Evolutionary conservation across 768 basidiomycete species (phyloP), one percentile per base, ranked within the genome.

Genomic region (Hebeloma cylindrosporum): DNA sequence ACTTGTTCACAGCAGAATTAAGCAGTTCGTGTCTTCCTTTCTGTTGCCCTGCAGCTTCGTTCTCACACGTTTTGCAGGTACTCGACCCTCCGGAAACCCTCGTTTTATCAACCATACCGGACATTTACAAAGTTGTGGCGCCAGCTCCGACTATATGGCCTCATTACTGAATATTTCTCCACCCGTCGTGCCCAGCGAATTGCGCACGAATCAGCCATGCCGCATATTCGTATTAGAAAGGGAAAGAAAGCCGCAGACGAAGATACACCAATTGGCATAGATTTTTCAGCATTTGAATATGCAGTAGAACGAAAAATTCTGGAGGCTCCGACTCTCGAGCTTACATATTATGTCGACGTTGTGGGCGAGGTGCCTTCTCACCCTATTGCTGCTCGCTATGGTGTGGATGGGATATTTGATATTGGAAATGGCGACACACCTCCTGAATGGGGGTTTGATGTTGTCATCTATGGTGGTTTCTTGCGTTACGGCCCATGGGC

Each of bases 401-500:
- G 38, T 20, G 44, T 40, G 7, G 50, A 65, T 13, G 79, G 80
- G 45, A 63, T 74, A 5, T 71, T 78, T 57, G 85, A 92, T 51
- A 73, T 93, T 38, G 93, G 90, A 2, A 96, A 96, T 58, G 86
- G 91, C 1, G 93, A 89, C 56, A 59, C 85, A 30, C 74, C 88
- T 16, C 95, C 95, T 5, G 91, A 98, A 59, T 98, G 93, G 90
- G 95, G 94, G 2, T 68, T 96, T 18, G 90, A 98, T 58, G 54
- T 98, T 13, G 75, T 84, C 13, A 70, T 97, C n/a, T 71, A 80
- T 46, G 82, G 83, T 13, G 94, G 91, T 0, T 62, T 74, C 26
- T 52, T 96, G 26, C 77, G 80, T 14, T 98, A 97, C 60, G 95
- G 95, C 4, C 95, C 95, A 3, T 98, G 95, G 95, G 87, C 93